Conservation (phyloP, 306 rosid species). For the Potentilla sterilis region DNA sequence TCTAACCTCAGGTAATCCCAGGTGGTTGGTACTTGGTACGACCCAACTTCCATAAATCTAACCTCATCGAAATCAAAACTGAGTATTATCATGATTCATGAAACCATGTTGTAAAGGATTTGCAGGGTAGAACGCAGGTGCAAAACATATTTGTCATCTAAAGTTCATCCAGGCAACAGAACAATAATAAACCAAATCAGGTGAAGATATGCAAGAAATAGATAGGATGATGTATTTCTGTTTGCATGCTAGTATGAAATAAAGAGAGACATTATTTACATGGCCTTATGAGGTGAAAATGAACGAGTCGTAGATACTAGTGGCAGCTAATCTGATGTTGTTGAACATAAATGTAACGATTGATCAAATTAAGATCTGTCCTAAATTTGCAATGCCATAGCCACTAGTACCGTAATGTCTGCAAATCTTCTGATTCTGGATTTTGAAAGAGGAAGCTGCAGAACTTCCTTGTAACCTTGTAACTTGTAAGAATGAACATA, state of each 20-base stretch:
- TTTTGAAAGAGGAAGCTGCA: not conserved
- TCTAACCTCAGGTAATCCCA: no score
- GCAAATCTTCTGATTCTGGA: not conserved
- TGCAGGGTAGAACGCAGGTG: not conserved
- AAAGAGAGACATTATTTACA: not conserved
- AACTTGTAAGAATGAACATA: no score
- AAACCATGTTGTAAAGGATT: not conserved
- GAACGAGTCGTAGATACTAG: not conserved
- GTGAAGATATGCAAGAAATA: not conserved
- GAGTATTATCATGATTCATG: not conserved
- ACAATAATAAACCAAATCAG: not conserved
- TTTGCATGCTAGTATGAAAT: not conserved
- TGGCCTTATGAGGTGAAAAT: not conserved
- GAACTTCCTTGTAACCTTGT: no score
- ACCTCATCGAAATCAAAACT: not conserved
- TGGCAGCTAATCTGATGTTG: not conserved
- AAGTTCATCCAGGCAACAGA: not conserved
- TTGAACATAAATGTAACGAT: not conserved
- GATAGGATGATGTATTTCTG: not conserved
- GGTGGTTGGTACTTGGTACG: no score
- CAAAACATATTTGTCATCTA: not conserved
- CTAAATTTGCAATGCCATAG: not conserved
- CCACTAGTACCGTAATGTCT: not conserved
- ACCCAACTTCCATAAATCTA: no score
- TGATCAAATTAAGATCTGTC: not conserved